Base-by-base conservation (phyloP, 257 asterid genomes). In the Petunia axillaris region DNA sequence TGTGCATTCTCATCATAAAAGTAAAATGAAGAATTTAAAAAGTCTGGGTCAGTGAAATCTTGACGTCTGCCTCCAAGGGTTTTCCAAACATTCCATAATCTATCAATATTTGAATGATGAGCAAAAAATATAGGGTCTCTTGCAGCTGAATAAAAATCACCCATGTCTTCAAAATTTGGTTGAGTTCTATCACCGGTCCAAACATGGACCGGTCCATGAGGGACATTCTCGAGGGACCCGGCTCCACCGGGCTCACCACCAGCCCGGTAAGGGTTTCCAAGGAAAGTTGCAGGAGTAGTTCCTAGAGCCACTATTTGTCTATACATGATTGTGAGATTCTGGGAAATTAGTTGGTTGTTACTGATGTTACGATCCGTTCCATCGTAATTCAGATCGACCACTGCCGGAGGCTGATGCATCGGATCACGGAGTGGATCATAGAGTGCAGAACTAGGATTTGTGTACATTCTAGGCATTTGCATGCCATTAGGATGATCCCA, bases 151-250 rank as follows among this genome's bases (percentile, higher is more conserved):
- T 94, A 94, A 80, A 94, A 94, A 66, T 90, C 89, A 0, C 98
- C 97, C 98, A 94, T 94, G 84, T 94, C 44, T 65, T 94, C 98
- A 0, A 39, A 0, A 40, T 90, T 89, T 0, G 97, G 93, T 38
- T 91, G 97, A 8, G 78, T 85, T 63, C 89, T 76, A 8, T 94
- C 98, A 1, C 97, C 97, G 14, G 97, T 80, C 98, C 98, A 94
- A 2, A 85, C 60, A 6, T 94, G 98, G 7, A 94, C 87, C 3
- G 95, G 86, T 2, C 89, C 92, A 39, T 94, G 98, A 0, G 98
- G 97, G 57, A 85, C 75, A 46, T 79, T 84, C 87, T 94, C 98
- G n/a, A 94, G 80, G 7, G 95, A 82, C 0, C 98, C 98, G 36
- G 58, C 1, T 2, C 98, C 98, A 0, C 85, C 88, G 0, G 97